A percentile compares a stretch with the other conserved stretches of the same genome.
Conservation (phyloP, 2,329 filamentous ascomycete genomes). For the Botrytis porri region DNA sequence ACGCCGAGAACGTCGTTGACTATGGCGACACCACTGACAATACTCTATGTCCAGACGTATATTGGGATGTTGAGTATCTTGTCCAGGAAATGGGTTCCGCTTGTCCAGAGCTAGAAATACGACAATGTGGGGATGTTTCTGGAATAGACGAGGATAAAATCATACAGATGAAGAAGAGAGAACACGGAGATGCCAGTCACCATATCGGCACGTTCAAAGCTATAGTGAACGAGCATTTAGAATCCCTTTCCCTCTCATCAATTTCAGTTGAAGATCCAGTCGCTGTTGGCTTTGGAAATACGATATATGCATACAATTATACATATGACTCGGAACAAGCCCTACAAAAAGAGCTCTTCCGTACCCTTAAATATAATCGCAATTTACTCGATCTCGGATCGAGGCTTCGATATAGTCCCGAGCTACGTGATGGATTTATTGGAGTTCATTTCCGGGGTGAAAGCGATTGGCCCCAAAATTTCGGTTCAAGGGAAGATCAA, state of each 20-base stretch:
- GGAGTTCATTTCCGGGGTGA: slow-evolving; percentile 32
- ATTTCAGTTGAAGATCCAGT: slow-evolving; percentile 23
- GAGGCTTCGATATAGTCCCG: slow-evolving; percentile 20
- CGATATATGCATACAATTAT: slow-evolving; percentile 30
- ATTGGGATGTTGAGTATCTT: slow-evolving; percentile 24
- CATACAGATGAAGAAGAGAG: slow-evolving; percentile 1
- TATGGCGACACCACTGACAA: slow-evolving; percentile 3
- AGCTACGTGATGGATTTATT: slow-evolving; percentile 27
- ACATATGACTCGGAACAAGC: slow-evolving; percentile 23
- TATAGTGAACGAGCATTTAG: neutral
- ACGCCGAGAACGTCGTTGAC: slow-evolving; percentile 13
- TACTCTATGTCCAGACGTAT: slow-evolving; percentile 23
- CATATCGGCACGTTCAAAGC: slow-evolving; percentile 21
- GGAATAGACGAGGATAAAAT: slow-evolving; percentile 22
- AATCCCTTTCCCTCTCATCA: neutral
- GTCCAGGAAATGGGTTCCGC: slow-evolving; percentile 10
- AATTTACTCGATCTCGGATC: slow-evolving; percentile 23
- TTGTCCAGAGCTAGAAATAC: slow-evolving; percentile 26
- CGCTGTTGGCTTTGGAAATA: slow-evolving; percentile 27
- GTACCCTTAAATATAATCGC: slow-evolving; percentile 25
- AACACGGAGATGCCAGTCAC: slow-evolving; percentile 18
- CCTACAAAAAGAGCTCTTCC: slow-evolving; percentile 29
- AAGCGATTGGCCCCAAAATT: slow-evolving; percentile 27
- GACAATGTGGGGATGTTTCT: slow-evolving; percentile 25
- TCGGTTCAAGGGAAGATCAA: slow-evolving; percentile 24